phyloP scores from a whole-genome alignment of 495 filamentous ascomycete genomes.

The Talaromyces trachyspermus region DNA sequence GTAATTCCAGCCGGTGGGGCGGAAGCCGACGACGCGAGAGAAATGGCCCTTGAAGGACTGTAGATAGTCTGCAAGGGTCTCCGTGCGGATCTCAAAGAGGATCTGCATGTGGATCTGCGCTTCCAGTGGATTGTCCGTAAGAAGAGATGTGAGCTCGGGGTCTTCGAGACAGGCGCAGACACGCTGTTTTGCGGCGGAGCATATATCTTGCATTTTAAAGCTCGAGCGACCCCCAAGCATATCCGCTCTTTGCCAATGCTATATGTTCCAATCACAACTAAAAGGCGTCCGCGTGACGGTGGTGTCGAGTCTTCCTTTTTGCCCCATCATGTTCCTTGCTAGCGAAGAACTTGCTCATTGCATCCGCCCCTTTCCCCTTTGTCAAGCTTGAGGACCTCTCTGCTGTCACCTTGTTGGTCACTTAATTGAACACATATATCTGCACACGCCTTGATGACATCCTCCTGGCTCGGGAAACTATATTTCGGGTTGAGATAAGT shows the following conservation, averaged over 20 bases:
- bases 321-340: slow-evolving; percentile 15
- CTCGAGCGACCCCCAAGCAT: slow-evolving; percentile 82
- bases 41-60: slow-evolving; percentile 69
- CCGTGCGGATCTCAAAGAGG: slow-evolving; percentile 80
- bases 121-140: slow-evolving; percentile 72
- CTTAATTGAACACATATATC: slow-evolving; percentile 75
- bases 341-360: slow-evolving; percentile 58
- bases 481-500: slow-evolving; percentile 96
- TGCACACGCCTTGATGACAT: slow-evolving; percentile 79
- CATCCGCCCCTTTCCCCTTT: slow-evolving; percentile 39
- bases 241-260: slow-evolving; percentile 97
- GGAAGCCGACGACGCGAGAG: slow-evolving; percentile 79
- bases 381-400: slow-evolving; percentile 42
- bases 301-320: background rate
- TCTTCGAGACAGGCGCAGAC: slow-evolving; percentile 85
- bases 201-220: slow-evolving; percentile 84
- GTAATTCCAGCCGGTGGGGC: slow-evolving; percentile 89
- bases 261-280: slow-evolving; percentile 95
- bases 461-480: slow-evolving; percentile 81
- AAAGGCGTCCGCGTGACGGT: slow-evolving; percentile 51
- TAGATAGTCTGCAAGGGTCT: slow-evolving; percentile 85
- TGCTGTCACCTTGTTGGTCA: slow-evolving; percentile 45
- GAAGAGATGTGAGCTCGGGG: slow-evolving; percentile 61
- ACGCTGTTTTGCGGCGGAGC: slow-evolving; percentile 66
- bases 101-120: slow-evolving; percentile 98